Evolutionary conservation across 306 rosid species (phyloP).

Genomic region (Vigna hirtella): DNA sequence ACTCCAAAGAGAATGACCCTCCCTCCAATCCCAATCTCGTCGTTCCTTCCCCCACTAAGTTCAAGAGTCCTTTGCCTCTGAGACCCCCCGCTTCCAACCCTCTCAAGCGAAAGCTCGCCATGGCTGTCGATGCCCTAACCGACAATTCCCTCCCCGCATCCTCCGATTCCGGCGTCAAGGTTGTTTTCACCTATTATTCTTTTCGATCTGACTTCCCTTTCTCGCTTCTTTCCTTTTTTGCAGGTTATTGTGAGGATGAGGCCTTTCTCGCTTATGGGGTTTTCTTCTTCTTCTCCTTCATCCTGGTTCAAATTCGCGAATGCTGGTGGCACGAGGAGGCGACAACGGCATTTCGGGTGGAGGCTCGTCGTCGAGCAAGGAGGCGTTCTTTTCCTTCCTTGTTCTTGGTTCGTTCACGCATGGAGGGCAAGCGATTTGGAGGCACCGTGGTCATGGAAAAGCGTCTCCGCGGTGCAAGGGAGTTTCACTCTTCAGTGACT

Average conservation of each 20-base stretch:
- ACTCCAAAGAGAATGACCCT: conserved; percentile 83
- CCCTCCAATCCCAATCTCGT: conserved; percentile 67
- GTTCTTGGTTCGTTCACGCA: too few relatives aligned
- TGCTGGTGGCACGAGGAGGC: too few relatives aligned
- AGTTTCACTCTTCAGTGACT: too few relatives aligned
- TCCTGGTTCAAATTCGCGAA: too few relatives aligned
- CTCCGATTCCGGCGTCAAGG: conserved; percentile 96
- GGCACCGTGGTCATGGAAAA: too few relatives aligned
- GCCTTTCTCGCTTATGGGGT: conserved; percentile 43
- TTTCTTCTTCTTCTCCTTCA: too few relatives aligned
- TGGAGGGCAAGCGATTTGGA: too few relatives aligned
- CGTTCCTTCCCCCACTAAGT: conserved; percentile 63
- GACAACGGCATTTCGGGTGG: too few relatives aligned
- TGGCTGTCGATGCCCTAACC: conserved; percentile 47
- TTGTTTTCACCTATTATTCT: conserved; percentile 14
- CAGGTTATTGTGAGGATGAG: conserved; percentile 95
- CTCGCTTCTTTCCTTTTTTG: background rate
- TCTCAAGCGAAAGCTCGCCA: conserved; percentile 83
- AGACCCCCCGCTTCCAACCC: conserved; percentile 89
- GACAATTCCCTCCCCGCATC: conserved; percentile 58
- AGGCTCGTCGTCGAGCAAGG: too few relatives aligned
- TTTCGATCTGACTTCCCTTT: background rate
- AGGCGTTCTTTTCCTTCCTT: too few relatives aligned
- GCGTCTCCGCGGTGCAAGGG: too few relatives aligned
- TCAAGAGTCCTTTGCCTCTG: conserved; percentile 83